Evolutionary conservation across 352 stramenopile genomes (phyloP).

Genomic region (Achlya hypogyna): DNA sequence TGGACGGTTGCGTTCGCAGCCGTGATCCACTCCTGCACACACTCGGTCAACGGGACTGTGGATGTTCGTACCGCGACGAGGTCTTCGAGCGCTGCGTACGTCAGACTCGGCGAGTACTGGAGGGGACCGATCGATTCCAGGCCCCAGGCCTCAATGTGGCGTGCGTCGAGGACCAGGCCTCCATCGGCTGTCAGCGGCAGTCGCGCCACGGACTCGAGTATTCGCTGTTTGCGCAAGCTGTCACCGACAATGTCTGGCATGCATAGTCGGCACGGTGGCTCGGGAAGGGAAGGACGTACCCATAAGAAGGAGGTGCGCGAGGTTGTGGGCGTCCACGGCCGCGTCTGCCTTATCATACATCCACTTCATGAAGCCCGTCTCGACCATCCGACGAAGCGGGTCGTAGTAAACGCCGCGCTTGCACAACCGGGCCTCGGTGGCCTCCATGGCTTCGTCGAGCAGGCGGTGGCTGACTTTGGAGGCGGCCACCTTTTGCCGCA

Average conservation of each 20-base stretch:
- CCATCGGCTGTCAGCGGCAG: background rate
- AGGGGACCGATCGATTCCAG: background rate
- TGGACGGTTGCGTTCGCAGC: background rate
- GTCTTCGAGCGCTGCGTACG: background rate
- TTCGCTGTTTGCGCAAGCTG: slow-evolving; percentile 2
- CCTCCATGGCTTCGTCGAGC: slow-evolving; percentile 29
- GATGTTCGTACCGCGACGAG: background rate
- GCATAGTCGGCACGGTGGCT: background rate
- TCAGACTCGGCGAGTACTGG: background rate
- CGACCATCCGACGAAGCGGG: slow-evolving; percentile 39
- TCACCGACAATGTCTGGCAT: background rate
- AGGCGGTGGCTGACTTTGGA: slow-evolving; percentile 49
- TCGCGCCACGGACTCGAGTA: background rate
- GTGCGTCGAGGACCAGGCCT: background rate
- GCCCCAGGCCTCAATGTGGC: background rate
- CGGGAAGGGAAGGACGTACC: background rate
- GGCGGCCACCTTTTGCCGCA: slow-evolving; percentile 48
- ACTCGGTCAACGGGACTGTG: background rate
- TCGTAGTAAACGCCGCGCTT: slow-evolving; percentile 60
- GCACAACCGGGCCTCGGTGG: slow-evolving; percentile 28
- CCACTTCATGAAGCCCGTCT: slow-evolving; percentile 11
- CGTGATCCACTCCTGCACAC: background rate
- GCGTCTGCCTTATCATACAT: slow-evolving; percentile 3
- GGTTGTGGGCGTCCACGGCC: background rate
- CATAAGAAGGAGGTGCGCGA: background rate